phyloP scores from a whole-genome alignment of 2,329 filamentous ascomycete genomes.

The Chaetothyriales sp. region DNA sequence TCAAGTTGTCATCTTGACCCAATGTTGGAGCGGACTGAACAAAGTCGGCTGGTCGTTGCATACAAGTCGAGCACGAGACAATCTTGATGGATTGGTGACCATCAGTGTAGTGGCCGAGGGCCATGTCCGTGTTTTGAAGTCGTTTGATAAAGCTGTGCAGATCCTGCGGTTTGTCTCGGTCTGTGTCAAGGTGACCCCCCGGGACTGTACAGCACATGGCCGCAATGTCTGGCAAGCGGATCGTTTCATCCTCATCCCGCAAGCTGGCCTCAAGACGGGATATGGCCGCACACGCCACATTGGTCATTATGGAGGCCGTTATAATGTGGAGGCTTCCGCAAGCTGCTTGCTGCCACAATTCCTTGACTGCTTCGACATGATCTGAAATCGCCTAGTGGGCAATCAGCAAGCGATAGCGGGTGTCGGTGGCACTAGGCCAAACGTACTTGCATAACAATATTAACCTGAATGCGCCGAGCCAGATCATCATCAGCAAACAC shows the following conservation, averaged over 20 bases:
- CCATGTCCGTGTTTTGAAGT: conserved; percentile 7
- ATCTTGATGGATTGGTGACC: conserved; percentile 1
- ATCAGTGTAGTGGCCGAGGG: conserved; percentile 5
- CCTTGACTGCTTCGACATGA: conserved; percentile 5
- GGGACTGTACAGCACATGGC: conserved; percentile 4
- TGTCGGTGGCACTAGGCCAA: background rate
- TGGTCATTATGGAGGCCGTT: conserved; percentile 16
- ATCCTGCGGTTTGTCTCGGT: conserved; percentile 2
- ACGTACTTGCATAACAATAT: conserved; percentile 13
- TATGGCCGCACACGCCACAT: conserved; percentile 15
- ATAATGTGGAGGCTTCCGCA: conserved; percentile 9
- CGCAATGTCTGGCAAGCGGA: conserved; percentile 7
- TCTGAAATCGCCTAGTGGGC: conserved; percentile 7
- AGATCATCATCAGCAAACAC: conserved; percentile 16
- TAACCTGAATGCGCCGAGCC: conserved; percentile 13
- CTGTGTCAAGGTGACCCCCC: conserved; percentile 1
- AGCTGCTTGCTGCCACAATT: conserved; percentile 16
- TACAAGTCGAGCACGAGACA: conserved; percentile 5
- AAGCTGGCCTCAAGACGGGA: conserved; percentile 10
- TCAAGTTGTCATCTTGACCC: conserved; percentile 1
- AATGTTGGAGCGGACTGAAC: conserved; percentile 1
- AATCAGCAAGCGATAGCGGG: background rate
- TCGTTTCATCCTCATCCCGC: conserved; percentile 10
- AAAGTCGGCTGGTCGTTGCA: conserved; percentile 11
- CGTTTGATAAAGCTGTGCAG: conserved; percentile 2